phyloP scores from a whole-genome alignment of 176 grass and related monocot genomes.

The Lolium perenne region DNA sequence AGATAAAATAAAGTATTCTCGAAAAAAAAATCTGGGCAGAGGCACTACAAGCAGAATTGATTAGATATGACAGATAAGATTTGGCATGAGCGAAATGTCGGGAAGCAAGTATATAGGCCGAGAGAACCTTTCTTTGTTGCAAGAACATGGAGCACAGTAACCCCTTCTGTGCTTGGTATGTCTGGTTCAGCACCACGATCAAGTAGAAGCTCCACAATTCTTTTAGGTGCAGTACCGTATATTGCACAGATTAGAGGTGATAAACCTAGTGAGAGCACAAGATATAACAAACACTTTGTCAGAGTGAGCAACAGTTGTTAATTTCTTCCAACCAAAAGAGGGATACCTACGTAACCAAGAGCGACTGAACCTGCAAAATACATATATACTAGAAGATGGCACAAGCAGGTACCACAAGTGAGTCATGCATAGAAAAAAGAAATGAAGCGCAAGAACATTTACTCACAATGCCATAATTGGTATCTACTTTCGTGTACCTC shows the following conservation, averaged over 20 bases:
- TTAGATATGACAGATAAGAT: neutral
- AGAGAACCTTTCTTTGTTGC: constrained; percentile 28
- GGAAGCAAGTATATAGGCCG: neutral
- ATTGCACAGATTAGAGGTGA: neutral
- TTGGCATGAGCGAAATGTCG: neutral
- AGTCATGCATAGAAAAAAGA: neutral
- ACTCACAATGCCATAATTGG: neutral
- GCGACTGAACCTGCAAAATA: neutral
- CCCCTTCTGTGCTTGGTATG: neutral
- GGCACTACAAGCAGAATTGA: neutral
- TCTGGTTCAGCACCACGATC: neutral
- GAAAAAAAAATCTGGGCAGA: neutral
- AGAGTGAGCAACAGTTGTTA: neutral
- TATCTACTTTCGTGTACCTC: neutral
- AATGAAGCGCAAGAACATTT: neutral
- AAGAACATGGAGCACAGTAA: neutral
- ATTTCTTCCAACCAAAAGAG: neutral
- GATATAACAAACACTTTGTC: neutral
- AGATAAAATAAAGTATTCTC: neutral
- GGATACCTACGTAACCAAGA: neutral
- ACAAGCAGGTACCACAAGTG: neutral
- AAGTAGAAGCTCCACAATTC: neutral
- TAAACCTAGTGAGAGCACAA: neutral
- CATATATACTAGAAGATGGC: neutral
- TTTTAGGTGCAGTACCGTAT: neutral